These are phyloP conservation scores for Cryphonectria carpinicola DNA, from an alignment of 2,329 filamentous ascomycete genomes.

Conservation along the genomic window DNA sequence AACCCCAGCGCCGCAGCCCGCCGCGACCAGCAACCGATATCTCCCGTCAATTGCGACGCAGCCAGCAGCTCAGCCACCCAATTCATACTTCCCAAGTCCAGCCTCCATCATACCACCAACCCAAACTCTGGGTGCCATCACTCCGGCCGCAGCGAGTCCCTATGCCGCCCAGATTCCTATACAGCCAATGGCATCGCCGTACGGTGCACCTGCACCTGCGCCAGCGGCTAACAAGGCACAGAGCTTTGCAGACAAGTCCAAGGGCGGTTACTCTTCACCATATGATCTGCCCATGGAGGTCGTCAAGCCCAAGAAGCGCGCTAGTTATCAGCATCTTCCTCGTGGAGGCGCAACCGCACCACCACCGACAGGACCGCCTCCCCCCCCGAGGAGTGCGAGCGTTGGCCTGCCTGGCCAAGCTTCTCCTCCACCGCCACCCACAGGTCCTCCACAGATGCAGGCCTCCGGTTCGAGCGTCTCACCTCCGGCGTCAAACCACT, in stretches of 20 bases:
- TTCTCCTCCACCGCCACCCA: conserved; percentile 29
- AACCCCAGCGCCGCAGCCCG: conserved; percentile 32
- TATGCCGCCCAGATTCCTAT: conserved; percentile 32
- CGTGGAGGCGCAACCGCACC: conserved; percentile 45
- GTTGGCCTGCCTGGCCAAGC: conserved; percentile 42
- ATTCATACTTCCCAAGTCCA: conserved; percentile 33
- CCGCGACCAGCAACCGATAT: conserved; percentile 42
- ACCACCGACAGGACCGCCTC: conserved; percentile 49
- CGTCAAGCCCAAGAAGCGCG: conserved; percentile 70
- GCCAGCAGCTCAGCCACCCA: conserved; percentile 32
- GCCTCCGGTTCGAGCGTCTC: conserved; percentile 35
- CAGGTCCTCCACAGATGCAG: conserved; percentile 32
- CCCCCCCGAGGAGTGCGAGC: conserved; percentile 66
- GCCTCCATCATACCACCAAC: conserved; percentile 28
- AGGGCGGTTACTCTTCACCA: conserved; percentile 89
- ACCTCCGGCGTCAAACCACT: conserved; percentile 45
- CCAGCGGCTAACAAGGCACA: conserved; percentile 64
- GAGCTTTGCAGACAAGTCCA: conserved; percentile 89
- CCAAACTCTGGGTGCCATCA: conserved; percentile 27
- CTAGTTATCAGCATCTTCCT: conserved; percentile 60
- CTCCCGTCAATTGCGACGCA: conserved; percentile 36
- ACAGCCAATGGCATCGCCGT: conserved; percentile 38
- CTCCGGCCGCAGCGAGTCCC: conserved; percentile 25
- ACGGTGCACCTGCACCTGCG: conserved; percentile 40
- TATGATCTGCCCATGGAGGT: conserved; percentile 95